phyloP scores from a whole-genome alignment of 345 rosid genomes.

The Carallia brachiata region DNA sequence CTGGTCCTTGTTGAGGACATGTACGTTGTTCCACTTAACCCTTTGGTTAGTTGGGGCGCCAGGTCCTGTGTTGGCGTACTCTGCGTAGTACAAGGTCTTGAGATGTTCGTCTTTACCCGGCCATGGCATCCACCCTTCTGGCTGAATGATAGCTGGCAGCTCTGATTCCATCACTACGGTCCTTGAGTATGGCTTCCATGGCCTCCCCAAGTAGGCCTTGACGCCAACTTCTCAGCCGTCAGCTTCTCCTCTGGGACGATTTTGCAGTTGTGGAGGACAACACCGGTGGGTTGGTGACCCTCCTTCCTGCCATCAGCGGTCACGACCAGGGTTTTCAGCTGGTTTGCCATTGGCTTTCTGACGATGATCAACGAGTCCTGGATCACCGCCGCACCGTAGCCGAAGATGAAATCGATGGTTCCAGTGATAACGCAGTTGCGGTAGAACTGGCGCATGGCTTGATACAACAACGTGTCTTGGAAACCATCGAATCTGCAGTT shows the following conservation, averaged over 20 bases:
- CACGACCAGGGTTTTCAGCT: constrained; percentile 38
- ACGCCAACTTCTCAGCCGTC: constrained; percentile 15
- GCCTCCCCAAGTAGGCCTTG: constrained; percentile 58
- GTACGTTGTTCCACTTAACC: constrained; percentile 51
- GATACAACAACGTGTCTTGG: constrained; percentile 67
- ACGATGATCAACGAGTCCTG: constrained; percentile 67
- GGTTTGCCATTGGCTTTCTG: constrained; percentile 42
- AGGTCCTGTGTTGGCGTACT: constrained; percentile 60
- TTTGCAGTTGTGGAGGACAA: constrained; percentile 71
- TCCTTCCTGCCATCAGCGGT: constrained; percentile 52
- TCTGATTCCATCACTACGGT: constrained; percentile 55
- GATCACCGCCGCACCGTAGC: constrained; percentile 49
- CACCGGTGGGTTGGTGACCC: constrained; percentile 31
- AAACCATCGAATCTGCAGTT: constrained; percentile 66
- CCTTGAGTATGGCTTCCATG: constrained; percentile 60
- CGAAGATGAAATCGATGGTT: constrained; percentile 80
- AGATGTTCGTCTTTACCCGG: constrained; percentile 25
- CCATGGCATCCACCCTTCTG: constrained; percentile 59
- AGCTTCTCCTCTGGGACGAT: constrained; percentile 59
- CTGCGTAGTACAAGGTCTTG: constrained; percentile 45
- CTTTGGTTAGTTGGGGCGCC: constrained; percentile 46
- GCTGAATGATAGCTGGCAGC: constrained; percentile 55
- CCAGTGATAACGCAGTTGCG: constrained; percentile 65
- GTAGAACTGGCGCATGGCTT: constrained; percentile 62
- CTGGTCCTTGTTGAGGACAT: constrained; percentile 28